phyloP scores from a whole-genome alignment of 176 grass and related monocot genomes.

The Eragrostis nindensis region DNA sequence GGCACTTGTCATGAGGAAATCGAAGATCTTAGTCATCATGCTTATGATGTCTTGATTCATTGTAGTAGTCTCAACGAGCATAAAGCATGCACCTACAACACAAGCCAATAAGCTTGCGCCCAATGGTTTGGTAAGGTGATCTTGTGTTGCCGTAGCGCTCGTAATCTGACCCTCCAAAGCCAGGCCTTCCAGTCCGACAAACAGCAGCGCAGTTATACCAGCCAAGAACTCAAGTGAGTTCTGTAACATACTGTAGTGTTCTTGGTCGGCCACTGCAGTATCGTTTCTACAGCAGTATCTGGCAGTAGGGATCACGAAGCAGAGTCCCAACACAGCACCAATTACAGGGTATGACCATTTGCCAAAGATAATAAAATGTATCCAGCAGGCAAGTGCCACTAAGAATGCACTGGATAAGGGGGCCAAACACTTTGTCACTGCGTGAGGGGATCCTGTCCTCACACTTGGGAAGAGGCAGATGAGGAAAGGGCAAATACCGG shows the following conservation, averaged over 20 bases:
- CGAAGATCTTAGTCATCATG: not conserved
- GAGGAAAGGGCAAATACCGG: conserved; percentile 4
- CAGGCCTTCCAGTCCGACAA: conserved; percentile 12
- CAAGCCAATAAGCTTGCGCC: not conserved
- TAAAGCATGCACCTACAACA: not conserved
- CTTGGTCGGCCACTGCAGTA: not conserved
- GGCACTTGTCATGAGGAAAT: not conserved
- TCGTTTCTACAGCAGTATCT: not conserved
- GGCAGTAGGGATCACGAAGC: not conserved
- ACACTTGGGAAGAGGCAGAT: not conserved
- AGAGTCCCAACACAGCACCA: not conserved
- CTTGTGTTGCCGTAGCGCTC: no score
- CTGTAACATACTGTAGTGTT: not conserved
- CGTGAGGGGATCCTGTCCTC: not conserved
- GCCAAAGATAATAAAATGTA: not conserved
- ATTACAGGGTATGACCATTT: not conserved
- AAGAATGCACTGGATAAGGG: not conserved
- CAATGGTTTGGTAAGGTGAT: not conserved
- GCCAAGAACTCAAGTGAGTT: conserved; percentile 1
- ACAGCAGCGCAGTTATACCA: not conserved
- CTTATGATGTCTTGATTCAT: no score
- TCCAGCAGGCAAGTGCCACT: conserved; percentile 20
- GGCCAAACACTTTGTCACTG: not conserved
- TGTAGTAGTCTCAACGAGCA: not conserved
- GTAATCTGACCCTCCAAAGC: not conserved